Conservation (phyloP, 495 filamentous ascomycete species). For the Amniculicola lignicola region DNA sequence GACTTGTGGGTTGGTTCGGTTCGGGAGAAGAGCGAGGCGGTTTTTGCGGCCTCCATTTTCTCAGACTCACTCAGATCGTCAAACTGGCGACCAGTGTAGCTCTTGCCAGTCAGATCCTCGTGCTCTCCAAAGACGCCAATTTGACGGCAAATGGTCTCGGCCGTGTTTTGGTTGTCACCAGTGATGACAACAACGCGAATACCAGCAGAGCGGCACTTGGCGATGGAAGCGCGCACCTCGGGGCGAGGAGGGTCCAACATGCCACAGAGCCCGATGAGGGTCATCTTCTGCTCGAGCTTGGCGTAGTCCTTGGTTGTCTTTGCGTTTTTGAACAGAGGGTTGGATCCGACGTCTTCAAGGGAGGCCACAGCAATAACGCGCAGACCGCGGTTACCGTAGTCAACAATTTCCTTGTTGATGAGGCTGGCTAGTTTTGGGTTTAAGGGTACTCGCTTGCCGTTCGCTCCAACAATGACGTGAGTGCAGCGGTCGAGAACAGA, state of each 20-base stretch:
- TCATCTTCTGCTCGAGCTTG: conserved; percentile 88
- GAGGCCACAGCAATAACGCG: conserved; percentile 92
- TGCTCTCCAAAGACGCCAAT: conserved; percentile 86
- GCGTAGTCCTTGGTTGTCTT: conserved; percentile 80
- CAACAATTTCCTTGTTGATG: conserved; percentile 71
- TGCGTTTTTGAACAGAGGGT: conserved; percentile 67
- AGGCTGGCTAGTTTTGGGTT: conserved; percentile 62
- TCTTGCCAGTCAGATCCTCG: conserved; percentile 87
- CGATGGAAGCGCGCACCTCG: conserved; percentile 84
- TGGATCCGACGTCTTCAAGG: conserved; percentile 65
- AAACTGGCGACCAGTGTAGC: conserved; percentile 92
- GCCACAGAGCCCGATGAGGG: conserved; percentile 84
- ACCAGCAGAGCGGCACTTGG: conserved; percentile 84
- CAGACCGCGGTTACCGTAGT: conserved; percentile 87
- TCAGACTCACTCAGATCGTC: conserved; percentile 76
- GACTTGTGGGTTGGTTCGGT: conserved; percentile 96
- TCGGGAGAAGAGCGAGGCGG: conserved; percentile 90
- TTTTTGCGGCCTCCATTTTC: conserved; percentile 77
- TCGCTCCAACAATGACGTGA: conserved; percentile 66
- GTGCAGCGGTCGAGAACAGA: conserved; percentile 89
- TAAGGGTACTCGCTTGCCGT: conserved; percentile 71
- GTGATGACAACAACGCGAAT: conserved; percentile 98
- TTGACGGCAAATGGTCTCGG: conserved; percentile 94
- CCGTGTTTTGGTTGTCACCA: conserved; percentile 95
- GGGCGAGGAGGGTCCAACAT: conserved; percentile 97